Evolutionary conservation across 2,329 filamentous ascomycete species (phyloP), one percentile per base, ranked within the genome.

Genomic region (Rugonectria rugulosa): DNA sequence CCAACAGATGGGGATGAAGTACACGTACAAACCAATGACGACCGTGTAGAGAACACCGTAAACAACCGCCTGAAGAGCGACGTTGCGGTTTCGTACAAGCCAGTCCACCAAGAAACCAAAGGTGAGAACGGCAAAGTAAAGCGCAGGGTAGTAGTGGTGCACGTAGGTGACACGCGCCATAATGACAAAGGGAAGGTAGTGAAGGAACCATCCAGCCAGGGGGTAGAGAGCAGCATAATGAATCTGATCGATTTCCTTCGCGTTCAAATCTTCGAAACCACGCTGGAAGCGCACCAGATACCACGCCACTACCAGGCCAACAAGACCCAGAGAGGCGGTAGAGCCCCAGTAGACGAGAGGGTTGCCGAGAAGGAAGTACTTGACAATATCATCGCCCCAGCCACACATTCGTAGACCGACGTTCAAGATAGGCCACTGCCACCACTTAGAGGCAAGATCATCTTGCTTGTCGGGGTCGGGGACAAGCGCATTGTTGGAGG

Each of bases 141-240:
- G 85, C 9, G 95, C 95, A 10, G 95, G 95, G 75, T 98, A 99
- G 81, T 99, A 99, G 79, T 99, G 95, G 75, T 99, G 95, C 50
- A 99, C 95, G 70, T 99, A 99, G 14, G 95, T 99, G 58, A 99
- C 95, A 82, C 95, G 91, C 10, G 92, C 95, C 96, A 99, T 99
- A 70, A 95, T 87, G 68, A 97, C 86, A 76, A 98, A 99, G 1
- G 95, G 95, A 60, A 97, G 78, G 74, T 97, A 99, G 78, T 99
- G 95, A 43, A 99, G 83, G 76, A 97, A 88, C 95, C 95, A 99
- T 60, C 95, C 95, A 51, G 95, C 83, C 53, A 94, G 81, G 8
- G 95, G 94, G 75, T 99, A 99, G 55, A 99, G 72, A 43, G 91
- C 95, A 10, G 93, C 83, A 75, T 97, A 98, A 75, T 97, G 92